Evolutionary conservation across 73 alveolate species (phyloP).

Genomic region (Halteria grandinella): DNA sequence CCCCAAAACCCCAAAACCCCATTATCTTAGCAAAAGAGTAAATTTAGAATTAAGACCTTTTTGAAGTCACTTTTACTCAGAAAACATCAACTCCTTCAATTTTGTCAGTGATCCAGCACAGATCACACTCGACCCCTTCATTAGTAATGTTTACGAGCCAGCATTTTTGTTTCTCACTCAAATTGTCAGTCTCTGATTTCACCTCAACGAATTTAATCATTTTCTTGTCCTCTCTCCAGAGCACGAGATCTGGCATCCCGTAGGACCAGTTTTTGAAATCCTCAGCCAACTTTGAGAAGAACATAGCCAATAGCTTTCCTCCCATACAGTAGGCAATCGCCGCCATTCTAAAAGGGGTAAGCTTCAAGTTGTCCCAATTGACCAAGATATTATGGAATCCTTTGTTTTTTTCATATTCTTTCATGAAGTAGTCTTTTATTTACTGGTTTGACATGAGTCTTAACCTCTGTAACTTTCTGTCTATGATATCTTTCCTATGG

Average conservation of each 20-base stretch:
- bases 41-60: no score
- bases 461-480: conserved; percentile 63
- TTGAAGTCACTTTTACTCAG: no score
- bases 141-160: conserved; percentile 82
- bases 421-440: conserved; percentile 56
- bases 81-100: conserved; percentile 69
- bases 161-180: conserved; percentile 87
- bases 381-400: conserved; percentile 78
- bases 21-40: no score
- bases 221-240: conserved; percentile 80
- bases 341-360: conserved; percentile 43
- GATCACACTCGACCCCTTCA: conserved; percentile 76
- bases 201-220: conserved; percentile 88
- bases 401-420: conserved; percentile 76
- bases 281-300: conserved; percentile 66
- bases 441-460: conserved; percentile 57
- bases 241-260: conserved; percentile 94
- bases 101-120: conserved; percentile 66
- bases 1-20: no score
- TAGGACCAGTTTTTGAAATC: conserved; percentile 78
- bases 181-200: conserved; percentile 84
- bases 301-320: conserved; percentile 66
- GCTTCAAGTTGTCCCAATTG: conserved; percentile 80
- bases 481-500: conserved; percentile 75
- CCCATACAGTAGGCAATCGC: conserved; percentile 62